phyloP scores from a whole-genome alignment of 208 protist genomes.

The Lotmaria passim region DNA sequence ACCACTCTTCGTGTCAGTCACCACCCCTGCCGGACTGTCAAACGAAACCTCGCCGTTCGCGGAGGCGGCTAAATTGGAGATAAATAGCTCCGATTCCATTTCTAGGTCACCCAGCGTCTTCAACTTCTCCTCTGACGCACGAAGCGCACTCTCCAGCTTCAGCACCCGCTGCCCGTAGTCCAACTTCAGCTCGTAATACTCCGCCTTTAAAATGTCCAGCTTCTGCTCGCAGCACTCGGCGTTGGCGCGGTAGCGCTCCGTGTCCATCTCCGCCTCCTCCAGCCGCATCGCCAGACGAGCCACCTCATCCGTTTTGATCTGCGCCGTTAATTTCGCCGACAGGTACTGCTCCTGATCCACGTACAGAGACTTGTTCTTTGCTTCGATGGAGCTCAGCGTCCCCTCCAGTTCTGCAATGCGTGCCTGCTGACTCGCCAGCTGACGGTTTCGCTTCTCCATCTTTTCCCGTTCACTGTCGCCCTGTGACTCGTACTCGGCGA shows the following conservation, averaged over 20 bases:
- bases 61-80: slow-evolving; percentile 74
- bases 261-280: slow-evolving; percentile 82
- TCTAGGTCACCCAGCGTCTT: slow-evolving; percentile 83
- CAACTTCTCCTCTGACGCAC: slow-evolving; percentile 81
- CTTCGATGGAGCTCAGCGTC: slow-evolving; percentile 57
- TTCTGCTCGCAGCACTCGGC: slow-evolving; percentile 90
- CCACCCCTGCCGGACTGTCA: neutral
- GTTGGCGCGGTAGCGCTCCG: slow-evolving; percentile 71
- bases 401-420: slow-evolving; percentile 76
- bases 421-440: slow-evolving; percentile 45
- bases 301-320: slow-evolving; percentile 85
- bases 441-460: slow-evolving; percentile 31
- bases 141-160: slow-evolving; percentile 77
- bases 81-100: slow-evolving; percentile 86
- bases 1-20: neutral
- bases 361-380: slow-evolving; percentile 48
- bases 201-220: slow-evolving; percentile 87
- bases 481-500: slow-evolving; percentile 57
- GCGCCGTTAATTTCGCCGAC: slow-evolving; percentile 74
- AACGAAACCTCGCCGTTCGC: slow-evolving; percentile 30
- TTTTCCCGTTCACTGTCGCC: slow-evolving; percentile 43
- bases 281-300: slow-evolving; percentile 77
- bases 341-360: slow-evolving; percentile 88
- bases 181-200: slow-evolving; percentile 90
- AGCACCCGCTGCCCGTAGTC: slow-evolving; percentile 76